Base-by-base conservation (phyloP, 768 basidiomycete genomes). In the Mycena albidolilacea region DNA sequence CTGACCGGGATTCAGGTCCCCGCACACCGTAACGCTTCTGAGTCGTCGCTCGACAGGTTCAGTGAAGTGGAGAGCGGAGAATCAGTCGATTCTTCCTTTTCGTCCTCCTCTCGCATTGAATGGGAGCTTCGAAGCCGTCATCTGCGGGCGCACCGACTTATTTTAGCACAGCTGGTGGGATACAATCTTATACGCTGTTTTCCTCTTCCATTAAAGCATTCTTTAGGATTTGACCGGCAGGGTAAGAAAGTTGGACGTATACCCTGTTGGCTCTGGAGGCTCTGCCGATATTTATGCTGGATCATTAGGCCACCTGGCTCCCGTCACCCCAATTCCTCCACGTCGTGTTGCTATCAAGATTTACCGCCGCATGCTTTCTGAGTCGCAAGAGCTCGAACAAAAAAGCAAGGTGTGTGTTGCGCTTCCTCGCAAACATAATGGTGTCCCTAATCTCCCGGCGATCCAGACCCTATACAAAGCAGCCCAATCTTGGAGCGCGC, bases 291-390 rank as follows among this genome's bases (percentile, higher is more conserved):
- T 72, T 39, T 72, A 72, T 9, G 21, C 7, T 62, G 30, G 52
- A 48, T 7, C n/a, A 21, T 10, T 23, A 19, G 41, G 8, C 50
- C n/a, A 52, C n/a, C 17, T 48, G 46, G 15, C 46, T 48, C 21
- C 8, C 41, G 41, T 30, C 30, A 30, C 30, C 30, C 30, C 30
- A 64, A 60, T 52, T 12, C 15, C 14, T 21, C 15, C 4, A 19
- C 55, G 1, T 9, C 11, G 60, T 46, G 64, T 71, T 43, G 62
- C 70, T 1, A 39, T 65, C 7, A 71, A 71, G 59, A 64, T 71
- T 38, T 71, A 64, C 37, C 64, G 70, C 0, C 63, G 63, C 35
- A 71, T 70, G 69, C 69, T 64, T 59, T 46, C 50, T 15, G 69
- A 70, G 14, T 35, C 19, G 9, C 62, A 70, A 39, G 48, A 62